Conservation (phyloP, 2,329 filamentous ascomycete species). For the Botrytis galanthina region DNA sequence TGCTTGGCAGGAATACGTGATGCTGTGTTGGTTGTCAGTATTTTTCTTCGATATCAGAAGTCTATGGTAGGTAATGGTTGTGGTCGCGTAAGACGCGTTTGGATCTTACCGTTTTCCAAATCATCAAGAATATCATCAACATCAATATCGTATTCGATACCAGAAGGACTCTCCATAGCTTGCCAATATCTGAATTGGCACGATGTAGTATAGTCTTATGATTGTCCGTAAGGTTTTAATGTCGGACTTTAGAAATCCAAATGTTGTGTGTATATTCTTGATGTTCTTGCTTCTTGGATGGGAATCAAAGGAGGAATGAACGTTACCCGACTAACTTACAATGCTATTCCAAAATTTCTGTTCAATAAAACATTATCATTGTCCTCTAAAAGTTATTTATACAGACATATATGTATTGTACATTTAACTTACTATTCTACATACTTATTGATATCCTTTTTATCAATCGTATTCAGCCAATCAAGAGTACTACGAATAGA, state of each 20-base stretch:
- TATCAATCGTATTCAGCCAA: not conserved
- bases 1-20: slow-evolving; percentile 64
- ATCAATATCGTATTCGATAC: slow-evolving; percentile 16
- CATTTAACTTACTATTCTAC: not conserved
- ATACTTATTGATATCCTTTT: not conserved
- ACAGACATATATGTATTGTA: not conserved
- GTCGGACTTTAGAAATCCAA: not conserved
- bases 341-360: not conserved
- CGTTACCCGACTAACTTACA: not conserved
- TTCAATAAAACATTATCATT: not conserved
- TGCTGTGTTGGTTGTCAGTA: slow-evolving; percentile 43
- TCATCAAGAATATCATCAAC: slow-evolving; percentile 32
- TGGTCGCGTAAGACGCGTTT: slow-evolving; percentile 23
- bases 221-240: not conserved
- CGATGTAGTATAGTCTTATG: not conserved
- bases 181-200: not conserved
- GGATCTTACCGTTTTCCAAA: slow-evolving; percentile 33
- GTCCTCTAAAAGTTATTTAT: not conserved
- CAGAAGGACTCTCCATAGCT: slow-evolving; percentile 3
- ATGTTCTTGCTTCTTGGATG: not conserved
- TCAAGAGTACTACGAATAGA: not conserved
- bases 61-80: not conserved
- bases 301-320: not conserved
- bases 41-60: not conserved
- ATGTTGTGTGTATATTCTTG: not conserved